Base-by-base conservation (phyloP, 2,329 filamentous ascomycete species). In the Colletotrichum lini region DNA sequence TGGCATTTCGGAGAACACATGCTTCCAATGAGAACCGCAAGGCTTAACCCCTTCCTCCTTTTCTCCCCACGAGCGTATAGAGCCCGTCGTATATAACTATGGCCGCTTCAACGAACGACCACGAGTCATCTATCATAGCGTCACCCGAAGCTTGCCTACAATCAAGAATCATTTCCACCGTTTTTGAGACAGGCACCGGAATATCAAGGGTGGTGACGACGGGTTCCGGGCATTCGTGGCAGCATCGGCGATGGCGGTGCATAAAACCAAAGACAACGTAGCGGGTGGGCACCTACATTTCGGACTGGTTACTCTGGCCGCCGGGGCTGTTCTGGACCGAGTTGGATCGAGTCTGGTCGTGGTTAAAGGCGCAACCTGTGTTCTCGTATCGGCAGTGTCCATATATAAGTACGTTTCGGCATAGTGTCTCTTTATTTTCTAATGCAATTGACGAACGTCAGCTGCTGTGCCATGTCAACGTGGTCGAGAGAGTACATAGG, bases 301-400 rank as follows among this genome's bases (percentile, higher is more conserved):
- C 89, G 78, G 82, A 77, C 77, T 86, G 85, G 71, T 78, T 77
- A 45, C 30, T 67, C 63, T 70, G 62, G 30, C 65, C 45, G n/a
- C 66, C 50, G 5, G 65, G 70, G 54, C 58, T 72, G 47, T 74
- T 73, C 49, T 67, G 60, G 50, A 65, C 74, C 40, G 73, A 71
- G 45, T 78, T 81, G 67, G 79, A 84, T 82, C 91, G 94, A 76
- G 90, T 87, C 70, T 91, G 89, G 75, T 96, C 94, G 83, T 98
- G 95, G 79, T 95, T 96, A 84, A 97, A 98, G 75, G 93, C 91
- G 83, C 95, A 98, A 84, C 94, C 94, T 83, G 94, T 92, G 79
- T 97, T 94, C 84, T 97, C 94, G 82, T 95, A 97, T 74, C 94
- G 92, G 82, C 95, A 98, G 82, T 96, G 93, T 67, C 95, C 95